Evolutionary conservation across 495 filamentous ascomycete genomes (phyloP).

Genomic region (Talaromyces proteolyticus): DNA sequence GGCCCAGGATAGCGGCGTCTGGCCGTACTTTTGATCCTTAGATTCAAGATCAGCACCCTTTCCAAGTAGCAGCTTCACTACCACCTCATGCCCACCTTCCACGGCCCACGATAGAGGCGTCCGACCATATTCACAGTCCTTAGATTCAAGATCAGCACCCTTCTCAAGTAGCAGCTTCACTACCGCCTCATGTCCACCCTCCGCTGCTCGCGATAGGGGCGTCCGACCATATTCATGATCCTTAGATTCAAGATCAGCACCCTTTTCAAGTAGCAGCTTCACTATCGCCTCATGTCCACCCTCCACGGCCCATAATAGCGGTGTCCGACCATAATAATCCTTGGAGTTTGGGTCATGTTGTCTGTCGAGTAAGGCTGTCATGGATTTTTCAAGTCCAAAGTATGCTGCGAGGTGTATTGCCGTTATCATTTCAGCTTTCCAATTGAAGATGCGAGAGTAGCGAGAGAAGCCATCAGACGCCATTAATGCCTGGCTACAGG

Average conservation of each 20-base stretch:
- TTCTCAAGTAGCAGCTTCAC: slow-evolving; percentile 15
- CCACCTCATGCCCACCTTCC: slow-evolving; percentile 13
- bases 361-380: slow-evolving; percentile 5
- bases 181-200: slow-evolving; percentile 13
- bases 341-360: slow-evolving; percentile 12
- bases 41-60: slow-evolving; percentile 5
- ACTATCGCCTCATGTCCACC: slow-evolving; percentile 15
- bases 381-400: slow-evolving; percentile 9
- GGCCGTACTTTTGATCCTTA: slow-evolving; percentile 13
- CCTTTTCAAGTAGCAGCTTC: slow-evolving; percentile 11
- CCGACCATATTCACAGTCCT: slow-evolving; percentile 12
- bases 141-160: slow-evolving; percentile 12
- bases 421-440: neutral
- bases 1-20: slow-evolving; percentile 16
- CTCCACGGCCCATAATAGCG: slow-evolving; percentile 16
- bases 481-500: slow-evolving; percentile 5
- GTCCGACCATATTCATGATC: slow-evolving; percentile 8
- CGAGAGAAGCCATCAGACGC: neutral
- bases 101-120: slow-evolving; percentile 17
- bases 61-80: slow-evolving; percentile 13
- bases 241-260: slow-evolving; percentile 7
- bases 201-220: slow-evolving; percentile 17
- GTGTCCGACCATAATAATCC: slow-evolving; percentile 12
- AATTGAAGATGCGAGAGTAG: neutral
- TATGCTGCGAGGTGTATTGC: slow-evolving; percentile 11